A percentile compares a stretch with the other conserved stretches of the same genome.
phyloP scores from a whole-genome alignment of 2,329 filamentous ascomycete genomes.

The Atkinsonella hypoxylon region DNA sequence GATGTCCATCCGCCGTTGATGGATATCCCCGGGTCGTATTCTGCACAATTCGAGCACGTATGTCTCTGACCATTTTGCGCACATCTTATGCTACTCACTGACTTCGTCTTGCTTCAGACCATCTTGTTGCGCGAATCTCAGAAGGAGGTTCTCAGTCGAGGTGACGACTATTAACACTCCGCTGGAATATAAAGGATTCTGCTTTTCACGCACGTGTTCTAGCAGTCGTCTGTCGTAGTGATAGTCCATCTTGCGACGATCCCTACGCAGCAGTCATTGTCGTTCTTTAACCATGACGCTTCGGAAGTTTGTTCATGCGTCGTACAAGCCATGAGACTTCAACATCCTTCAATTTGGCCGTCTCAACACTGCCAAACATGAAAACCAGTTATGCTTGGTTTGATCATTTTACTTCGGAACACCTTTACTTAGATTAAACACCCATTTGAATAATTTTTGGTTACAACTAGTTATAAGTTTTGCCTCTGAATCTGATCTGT shows the following conservation, averaged over 20 bases:
- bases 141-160: slow-evolving; percentile 41
- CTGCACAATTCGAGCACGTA: slow-evolving; percentile 51
- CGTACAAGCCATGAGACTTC: not conserved
- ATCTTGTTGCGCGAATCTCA: slow-evolving; percentile 29
- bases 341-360: not conserved
- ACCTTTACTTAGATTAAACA: not conserved
- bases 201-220: too few relatives aligned
- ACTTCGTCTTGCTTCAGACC: slow-evolving; percentile 22
- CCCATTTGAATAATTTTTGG: not conserved
- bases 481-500: not conserved
- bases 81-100: not conserved
- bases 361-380: not conserved
- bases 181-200: too few relatives aligned
- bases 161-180: slow-evolving; percentile 33
- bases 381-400: not conserved
- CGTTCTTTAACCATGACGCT: too few relatives aligned
- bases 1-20: slow-evolving; percentile 43
- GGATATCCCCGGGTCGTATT: slow-evolving; percentile 48
- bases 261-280: too few relatives aligned
- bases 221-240: too few relatives aligned
- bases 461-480: not conserved
- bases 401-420: not conserved
- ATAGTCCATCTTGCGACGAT: too few relatives aligned
- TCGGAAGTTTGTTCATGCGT: not conserved
- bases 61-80: not conserved